Evolutionary conservation across 2,329 filamentous ascomycete genomes (phyloP), one percentile per base, ranked within the genome.

Genomic region (Orbilia javanica): DNA sequence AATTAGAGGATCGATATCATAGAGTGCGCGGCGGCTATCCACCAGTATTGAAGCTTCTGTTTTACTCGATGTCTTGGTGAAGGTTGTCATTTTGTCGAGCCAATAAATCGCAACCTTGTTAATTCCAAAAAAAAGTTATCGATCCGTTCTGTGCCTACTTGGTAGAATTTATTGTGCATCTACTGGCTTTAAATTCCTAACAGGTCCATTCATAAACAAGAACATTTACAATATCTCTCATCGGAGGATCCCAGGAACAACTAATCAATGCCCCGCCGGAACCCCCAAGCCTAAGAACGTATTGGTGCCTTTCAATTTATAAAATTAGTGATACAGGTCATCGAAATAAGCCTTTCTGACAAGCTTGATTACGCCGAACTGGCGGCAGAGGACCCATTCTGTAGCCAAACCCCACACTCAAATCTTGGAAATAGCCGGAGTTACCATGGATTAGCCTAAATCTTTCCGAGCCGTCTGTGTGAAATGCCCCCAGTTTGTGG

Each of bases 1-100:
- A 81, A 92, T 93, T 82, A 93, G 93, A 78, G 92, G 89, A 82
- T 94, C 90, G 82, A 96, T 93, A 83, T 90, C 90, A 74, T 91
- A 90, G 68, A 94, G 84, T 80, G 88, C 89, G 83, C 91, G 88
- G 15, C 85, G 83, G 4, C 90, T 86, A 82, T 93, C 89, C 2
- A 76, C 64, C 22, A 76, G 72, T 46, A 76, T 76, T 11, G 65
- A 76, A 5, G 72, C 72, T 10, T 63, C 48, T 4, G 22, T 48
- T 42, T 65, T 64, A 29, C 65, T 65, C n/a, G 55, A 52, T 8
- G 29, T 69, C 18, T 69, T 70, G n/a, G 72, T 76, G 20, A 76
- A 70, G 22, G 72, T 76, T 13, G 72, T 70, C 72, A 76, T 76
- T 5, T 76, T 31, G 48, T n/a, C 25, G 18, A 52, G 18, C n/a